These are phyloP conservation scores for Verbena officinalis DNA, from an alignment of 257 asterid genomes.

Conservation along the genomic window DNA sequence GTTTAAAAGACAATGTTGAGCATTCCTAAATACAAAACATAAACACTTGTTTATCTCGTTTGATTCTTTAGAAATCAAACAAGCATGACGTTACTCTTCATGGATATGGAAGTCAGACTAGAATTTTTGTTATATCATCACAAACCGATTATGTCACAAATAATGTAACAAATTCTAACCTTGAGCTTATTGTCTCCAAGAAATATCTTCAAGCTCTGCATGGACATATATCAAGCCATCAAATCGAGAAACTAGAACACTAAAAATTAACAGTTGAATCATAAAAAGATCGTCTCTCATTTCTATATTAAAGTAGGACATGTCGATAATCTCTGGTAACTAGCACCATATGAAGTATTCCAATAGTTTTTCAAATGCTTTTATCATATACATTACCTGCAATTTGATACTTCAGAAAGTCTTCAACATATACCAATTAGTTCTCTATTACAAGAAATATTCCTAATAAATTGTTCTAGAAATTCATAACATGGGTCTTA, in stretches of 20 bases:
- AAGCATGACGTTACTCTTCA: slow-evolving; percentile 1
- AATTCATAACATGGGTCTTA: slow-evolving; percentile 5
- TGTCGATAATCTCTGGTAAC: slow-evolving; percentile 6
- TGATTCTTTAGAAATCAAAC: slow-evolving; percentile 20
- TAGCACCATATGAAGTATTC: background rate
- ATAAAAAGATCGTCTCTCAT: background rate
- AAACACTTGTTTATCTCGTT: background rate
- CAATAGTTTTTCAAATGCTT: background rate
- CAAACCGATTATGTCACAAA: slow-evolving; percentile 17
- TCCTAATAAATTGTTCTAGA: background rate
- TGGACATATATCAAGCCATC: slow-evolving; percentile 26
- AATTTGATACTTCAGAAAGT: background rate
- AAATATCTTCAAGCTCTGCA: slow-evolving; percentile 85
- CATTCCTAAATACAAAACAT: slow-evolving; percentile 11
- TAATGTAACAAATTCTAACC: slow-evolving; percentile 44
- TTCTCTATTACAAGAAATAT: slow-evolving; percentile 1
- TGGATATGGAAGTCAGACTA: slow-evolving; percentile 6
- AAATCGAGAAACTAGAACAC: slow-evolving; percentile 25
- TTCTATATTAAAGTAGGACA: background rate
- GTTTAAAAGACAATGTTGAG: background rate
- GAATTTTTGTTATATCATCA: background rate
- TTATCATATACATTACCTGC: background rate
- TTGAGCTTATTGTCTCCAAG: slow-evolving; percentile 94
- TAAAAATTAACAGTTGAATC: background rate
- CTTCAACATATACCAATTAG: background rate